Percentiles rank a stretch among this genome's conserved stretches.
Conservation (phyloP, 352 stramenopile species). For the Pythium diclinum region DNA sequence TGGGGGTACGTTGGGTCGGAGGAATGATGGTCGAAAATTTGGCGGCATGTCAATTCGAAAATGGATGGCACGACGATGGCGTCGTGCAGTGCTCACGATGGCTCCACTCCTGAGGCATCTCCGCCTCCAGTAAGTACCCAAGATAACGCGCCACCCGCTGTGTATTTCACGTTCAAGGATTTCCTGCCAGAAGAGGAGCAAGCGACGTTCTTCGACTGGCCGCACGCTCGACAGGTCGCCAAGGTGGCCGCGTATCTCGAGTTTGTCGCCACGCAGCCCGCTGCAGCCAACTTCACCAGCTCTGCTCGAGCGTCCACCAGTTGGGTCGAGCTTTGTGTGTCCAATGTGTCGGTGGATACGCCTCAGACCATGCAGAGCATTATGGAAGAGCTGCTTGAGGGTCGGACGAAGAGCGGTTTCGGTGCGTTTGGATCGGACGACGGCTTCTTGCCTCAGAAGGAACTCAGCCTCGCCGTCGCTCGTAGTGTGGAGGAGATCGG, state of each 20-base stretch:
- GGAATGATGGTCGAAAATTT: neutral
- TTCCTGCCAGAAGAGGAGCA: conserved; percentile 46
- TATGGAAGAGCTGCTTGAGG: conserved; percentile 24
- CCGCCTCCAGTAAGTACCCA: neutral
- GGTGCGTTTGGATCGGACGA: conserved; percentile 63
- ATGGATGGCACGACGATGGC: neutral
- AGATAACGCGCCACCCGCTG: neutral
- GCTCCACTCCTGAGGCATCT: neutral
- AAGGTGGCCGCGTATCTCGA: conserved; percentile 66
- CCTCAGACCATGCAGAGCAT: neutral
- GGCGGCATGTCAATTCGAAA: neutral
- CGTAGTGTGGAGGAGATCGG: conserved; percentile 47
- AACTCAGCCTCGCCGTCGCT: conserved; percentile 63
- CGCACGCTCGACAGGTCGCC: conserved; percentile 46
- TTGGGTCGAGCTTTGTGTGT: conserved; percentile 27
- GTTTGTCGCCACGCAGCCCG: conserved; percentile 51
- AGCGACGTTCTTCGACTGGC: conserved; percentile 48
- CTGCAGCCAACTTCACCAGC: conserved; percentile 44
- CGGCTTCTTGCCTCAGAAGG: conserved; percentile 59
- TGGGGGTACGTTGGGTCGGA: neutral
- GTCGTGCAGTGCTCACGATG: neutral
- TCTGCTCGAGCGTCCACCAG: conserved; percentile 56
- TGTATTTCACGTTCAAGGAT: conserved; percentile 68
- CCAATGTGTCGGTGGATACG: neutral
- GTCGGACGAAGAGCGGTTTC: conserved; percentile 60